Conservation (phyloP, 2,329 filamentous ascomycete genomes). For the Pestalotiopsis sp. region DNA sequence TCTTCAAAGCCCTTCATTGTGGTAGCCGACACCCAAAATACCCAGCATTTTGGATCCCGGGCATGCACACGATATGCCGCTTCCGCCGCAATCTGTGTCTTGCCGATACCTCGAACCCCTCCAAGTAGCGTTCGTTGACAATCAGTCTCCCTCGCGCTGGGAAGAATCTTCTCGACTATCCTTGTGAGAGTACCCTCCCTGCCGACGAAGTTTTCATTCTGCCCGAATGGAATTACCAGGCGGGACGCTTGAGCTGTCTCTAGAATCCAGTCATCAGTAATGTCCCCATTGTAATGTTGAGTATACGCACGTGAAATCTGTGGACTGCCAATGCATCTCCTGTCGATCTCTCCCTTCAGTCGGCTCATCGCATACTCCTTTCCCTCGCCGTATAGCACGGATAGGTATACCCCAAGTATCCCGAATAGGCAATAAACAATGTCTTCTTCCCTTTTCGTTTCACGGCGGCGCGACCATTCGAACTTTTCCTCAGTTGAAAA, state of each 20-base stretch:
- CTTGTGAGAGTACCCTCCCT: background rate
- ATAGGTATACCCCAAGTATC: background rate
- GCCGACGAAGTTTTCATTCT: conserved; percentile 9
- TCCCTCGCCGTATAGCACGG: background rate
- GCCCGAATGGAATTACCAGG: conserved; percentile 6
- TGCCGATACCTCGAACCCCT: conserved; percentile 23
- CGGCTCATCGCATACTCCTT: background rate
- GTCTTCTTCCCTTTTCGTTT: background rate
- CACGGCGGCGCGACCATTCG: background rate
- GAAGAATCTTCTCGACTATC: background rate
- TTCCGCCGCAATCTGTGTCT: conserved; percentile 42
- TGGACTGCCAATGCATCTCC: background rate
- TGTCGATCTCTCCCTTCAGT: background rate
- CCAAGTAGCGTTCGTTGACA: conserved; percentile 29
- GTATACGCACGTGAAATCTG: background rate
- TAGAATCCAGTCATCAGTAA: background rate
- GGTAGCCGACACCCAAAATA: conserved; percentile 43
- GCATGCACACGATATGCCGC: conserved; percentile 30
- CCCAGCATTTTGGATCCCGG: conserved; percentile 29
- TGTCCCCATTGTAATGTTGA: background rate
- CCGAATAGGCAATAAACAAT: background rate
- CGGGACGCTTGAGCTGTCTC: background rate
- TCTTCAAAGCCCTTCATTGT: conserved; percentile 32
- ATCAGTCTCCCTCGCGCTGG: conserved; percentile 14
- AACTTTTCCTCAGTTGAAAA: background rate